These are phyloP conservation scores for Hypoxylon sp. DNA, from an alignment of 2,329 filamentous ascomycete species.

Conservation along the genomic window DNA sequence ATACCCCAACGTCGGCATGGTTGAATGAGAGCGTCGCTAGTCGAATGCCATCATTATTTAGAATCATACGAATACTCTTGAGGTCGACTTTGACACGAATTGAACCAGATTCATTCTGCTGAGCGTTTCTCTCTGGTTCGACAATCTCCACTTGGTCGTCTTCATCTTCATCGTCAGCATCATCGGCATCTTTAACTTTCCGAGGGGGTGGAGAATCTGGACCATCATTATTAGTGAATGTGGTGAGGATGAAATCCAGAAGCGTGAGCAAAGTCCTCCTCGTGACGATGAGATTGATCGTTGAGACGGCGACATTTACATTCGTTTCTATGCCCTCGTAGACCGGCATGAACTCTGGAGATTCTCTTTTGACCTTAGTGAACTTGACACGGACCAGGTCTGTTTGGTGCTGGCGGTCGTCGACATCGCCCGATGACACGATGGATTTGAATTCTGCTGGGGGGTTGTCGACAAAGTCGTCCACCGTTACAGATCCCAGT, in stretches of 20 bases:
- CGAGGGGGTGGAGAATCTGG: conserved; percentile 50
- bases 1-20: conserved; percentile 90
- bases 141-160: conserved; percentile 56
- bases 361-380: conserved; percentile 86
- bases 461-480: conserved; percentile 93
- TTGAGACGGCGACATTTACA: conserved; percentile 89
- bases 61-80: conserved; percentile 90
- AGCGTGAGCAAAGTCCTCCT: conserved; percentile 91
- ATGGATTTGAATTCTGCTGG: conserved; percentile 95
- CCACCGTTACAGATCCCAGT: conserved; percentile 85
- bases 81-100: conserved; percentile 94
- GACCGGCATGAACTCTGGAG: conserved; percentile 90
- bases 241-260: conserved; percentile 92
- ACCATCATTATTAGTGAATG: conserved; percentile 76
- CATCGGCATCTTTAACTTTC: conserved; percentile 50
- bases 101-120: conserved; percentile 70
- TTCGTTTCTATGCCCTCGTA: conserved; percentile 96
- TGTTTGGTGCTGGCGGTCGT: conserved; percentile 79
- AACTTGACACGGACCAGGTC: conserved; percentile 92
- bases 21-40: conserved; percentile 93
- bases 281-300: conserved; percentile 95
- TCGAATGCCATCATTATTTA: conserved; percentile 97
- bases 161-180: conserved; percentile 55
- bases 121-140: conserved; percentile 52
- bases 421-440: conserved; percentile 81